phyloP scores from a whole-genome alignment of 495 filamentous ascomycete genomes.

The Aspergillus indologenus region DNA sequence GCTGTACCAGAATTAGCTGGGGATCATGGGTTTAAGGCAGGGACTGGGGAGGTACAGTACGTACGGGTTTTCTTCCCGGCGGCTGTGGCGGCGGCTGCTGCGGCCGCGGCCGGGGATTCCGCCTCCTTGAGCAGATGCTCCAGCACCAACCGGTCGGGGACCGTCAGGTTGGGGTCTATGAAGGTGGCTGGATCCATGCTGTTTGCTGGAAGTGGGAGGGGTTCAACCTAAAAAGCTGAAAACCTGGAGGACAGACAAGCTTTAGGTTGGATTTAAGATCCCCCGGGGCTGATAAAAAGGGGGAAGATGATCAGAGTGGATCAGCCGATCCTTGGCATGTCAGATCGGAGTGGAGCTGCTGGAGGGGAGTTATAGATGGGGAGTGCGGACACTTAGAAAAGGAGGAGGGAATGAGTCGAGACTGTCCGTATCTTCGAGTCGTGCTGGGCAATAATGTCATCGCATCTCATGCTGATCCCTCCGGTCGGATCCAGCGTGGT shows the following conservation, averaged over 20 bases:
- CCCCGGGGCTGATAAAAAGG: neutral
- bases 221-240: neutral
- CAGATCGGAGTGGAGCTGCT: neutral
- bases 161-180: conserved; percentile 48
- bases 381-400: no score
- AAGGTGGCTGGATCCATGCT: conserved; percentile 39
- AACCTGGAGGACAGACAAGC: neutral
- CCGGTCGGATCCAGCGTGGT: no score
- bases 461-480: no score
- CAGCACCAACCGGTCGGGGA: conserved; percentile 49
- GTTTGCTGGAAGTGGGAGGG: neutral
- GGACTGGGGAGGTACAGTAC: conserved; percentile 22
- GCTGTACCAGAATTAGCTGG: conserved; percentile 8
- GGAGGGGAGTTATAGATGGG: no score
- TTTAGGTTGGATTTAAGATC: neutral
- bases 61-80: neutral
- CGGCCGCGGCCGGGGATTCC: conserved; percentile 12
- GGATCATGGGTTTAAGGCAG: conserved; percentile 56
- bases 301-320: neutral
- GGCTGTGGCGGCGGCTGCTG: neutral
- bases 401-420: no score
- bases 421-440: no score
- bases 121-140: conserved; percentile 40
- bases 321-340: neutral
- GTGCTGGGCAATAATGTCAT: no score